Conservation (phyloP, 768 basidiomycete genomes). For the Fibroporia radiculosa region DNA sequence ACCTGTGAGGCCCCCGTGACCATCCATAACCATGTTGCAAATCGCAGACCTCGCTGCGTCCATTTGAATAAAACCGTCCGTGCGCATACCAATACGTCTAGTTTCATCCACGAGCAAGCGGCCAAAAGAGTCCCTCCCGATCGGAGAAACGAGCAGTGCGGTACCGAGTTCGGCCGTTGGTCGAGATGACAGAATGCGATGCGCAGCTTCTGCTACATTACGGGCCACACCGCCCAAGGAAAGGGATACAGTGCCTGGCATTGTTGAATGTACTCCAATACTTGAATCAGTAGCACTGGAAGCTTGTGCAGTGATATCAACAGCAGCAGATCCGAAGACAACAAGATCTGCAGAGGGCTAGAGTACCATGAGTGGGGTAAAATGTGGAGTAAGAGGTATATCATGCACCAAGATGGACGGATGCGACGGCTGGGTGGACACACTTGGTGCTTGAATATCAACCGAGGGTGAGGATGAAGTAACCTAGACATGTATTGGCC, state of each 20-base stretch:
- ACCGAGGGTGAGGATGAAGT: no score
- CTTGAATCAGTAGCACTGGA: conserved; percentile 20
- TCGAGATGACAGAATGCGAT: conserved; percentile 44
- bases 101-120: conserved; percentile 53
- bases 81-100: conserved; percentile 61
- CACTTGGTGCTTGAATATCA: no score
- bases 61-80: conserved; percentile 61
- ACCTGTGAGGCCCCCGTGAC: conserved; percentile 59
- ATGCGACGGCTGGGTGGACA: no score
- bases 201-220: conserved; percentile 91
- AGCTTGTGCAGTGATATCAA: conserved; percentile 73
- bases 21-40: conserved; percentile 81
- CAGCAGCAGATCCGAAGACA: conserved; percentile 80
- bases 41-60: conserved; percentile 53
- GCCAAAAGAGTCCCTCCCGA: conserved; percentile 77
- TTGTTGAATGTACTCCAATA: conserved; percentile 57
- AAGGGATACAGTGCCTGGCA: conserved; percentile 66
- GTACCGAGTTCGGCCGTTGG: conserved; percentile 18
- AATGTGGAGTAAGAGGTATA: no score
- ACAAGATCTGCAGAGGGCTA: conserved; percentile 41
- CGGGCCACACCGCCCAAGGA: conserved; percentile 86
- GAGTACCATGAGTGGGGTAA: no score
- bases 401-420: no score
- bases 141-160: conserved; percentile 62
- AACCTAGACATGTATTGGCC: no score